Percentiles rank a stretch among this genome's conserved stretches.
Evolutionary conservation across 140 eudicot species (phyloP).

Genomic region (Stevia rebaudiana): DNA sequence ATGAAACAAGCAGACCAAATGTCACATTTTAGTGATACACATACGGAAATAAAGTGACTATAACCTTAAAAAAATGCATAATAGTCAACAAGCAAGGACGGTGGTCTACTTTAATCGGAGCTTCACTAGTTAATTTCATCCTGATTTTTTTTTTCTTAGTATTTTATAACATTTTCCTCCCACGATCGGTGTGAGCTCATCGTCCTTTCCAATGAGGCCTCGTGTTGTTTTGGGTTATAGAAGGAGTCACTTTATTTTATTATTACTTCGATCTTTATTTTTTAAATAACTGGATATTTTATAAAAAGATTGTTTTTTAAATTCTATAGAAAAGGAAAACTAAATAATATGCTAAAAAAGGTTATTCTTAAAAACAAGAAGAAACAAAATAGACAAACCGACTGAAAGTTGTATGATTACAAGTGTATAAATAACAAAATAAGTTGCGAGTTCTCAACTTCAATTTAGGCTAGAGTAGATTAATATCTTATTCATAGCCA

Average conservation of each 20-base stretch:
- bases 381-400: no score
- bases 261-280: not conserved
- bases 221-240: not conserved
- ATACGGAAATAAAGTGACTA: not conserved
- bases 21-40: not conserved
- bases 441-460: no score
- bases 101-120: not conserved
- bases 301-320: no score
- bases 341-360: no score
- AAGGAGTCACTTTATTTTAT: not conserved
- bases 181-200: slow-evolving; percentile 10
- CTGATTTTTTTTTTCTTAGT: not conserved
- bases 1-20: not conserved
- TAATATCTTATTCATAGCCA: no score
- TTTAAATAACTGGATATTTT: no score
- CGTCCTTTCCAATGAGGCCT: not conserved
- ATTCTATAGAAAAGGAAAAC: no score
- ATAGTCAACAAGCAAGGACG: slow-evolving; percentile 10
- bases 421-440: no score
- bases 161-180: not conserved
- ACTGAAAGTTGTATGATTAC: no score
- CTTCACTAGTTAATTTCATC: not conserved
- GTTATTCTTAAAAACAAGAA: no score
- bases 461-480: no score
- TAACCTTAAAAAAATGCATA: no score